Conservation (phyloP, 176 grass and related monocot species). For the Triticum timopheevii region DNA sequence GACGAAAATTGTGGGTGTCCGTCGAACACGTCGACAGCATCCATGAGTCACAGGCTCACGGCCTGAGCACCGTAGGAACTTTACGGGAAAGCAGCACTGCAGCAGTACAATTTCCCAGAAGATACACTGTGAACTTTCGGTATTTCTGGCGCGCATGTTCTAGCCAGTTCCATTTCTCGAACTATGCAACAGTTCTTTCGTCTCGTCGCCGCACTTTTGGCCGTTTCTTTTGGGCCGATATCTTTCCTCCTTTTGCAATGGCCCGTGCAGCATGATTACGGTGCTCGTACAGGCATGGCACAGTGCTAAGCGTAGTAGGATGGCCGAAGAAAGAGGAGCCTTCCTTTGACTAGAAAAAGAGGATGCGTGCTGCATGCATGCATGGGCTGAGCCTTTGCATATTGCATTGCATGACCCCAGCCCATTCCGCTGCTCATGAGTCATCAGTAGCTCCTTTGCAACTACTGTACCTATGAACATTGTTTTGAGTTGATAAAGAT, state of each 20-base stretch:
- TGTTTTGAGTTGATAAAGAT: too few relatives aligned
- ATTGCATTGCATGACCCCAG: conserved; percentile 6
- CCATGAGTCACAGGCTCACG: background rate
- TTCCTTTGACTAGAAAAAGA: conserved; percentile 19
- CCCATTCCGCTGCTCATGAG: conserved; percentile 9
- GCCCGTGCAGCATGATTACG: conserved; percentile 9
- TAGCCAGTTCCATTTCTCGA: background rate
- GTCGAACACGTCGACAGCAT: background rate
- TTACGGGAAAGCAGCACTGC: background rate
- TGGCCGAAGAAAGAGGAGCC: background rate
- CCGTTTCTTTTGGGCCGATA: background rate
- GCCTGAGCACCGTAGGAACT: background rate
- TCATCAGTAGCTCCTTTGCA: background rate
- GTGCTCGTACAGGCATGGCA: background rate
- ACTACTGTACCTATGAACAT: too few relatives aligned
- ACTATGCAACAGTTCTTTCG: background rate
- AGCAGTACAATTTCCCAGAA: background rate
- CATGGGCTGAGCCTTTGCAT: conserved; percentile 24
- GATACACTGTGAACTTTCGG: background rate
- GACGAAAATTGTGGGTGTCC: background rate
- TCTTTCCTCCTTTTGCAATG: background rate
- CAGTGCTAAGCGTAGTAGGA: conserved; percentile 50
- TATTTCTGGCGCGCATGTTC: background rate
- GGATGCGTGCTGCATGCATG: background rate
- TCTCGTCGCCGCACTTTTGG: background rate